Evolutionary conservation across 495 filamentous ascomycete genomes (phyloP).

Genomic region (Collariella sp.): DNA sequence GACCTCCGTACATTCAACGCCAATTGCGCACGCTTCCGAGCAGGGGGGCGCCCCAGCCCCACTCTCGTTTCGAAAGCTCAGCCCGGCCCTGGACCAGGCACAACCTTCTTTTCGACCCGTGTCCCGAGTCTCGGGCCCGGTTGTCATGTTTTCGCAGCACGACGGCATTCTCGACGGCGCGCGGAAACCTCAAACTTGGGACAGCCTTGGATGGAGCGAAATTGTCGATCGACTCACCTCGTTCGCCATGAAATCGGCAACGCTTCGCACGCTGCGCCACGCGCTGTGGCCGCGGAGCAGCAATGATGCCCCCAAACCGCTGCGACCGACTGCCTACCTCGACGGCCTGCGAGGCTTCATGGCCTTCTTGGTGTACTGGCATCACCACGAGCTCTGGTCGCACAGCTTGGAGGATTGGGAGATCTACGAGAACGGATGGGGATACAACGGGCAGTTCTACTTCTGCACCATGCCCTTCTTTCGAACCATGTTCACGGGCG

Average conservation of each 20-base stretch:
- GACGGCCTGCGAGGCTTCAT: slow-evolving; percentile 41
- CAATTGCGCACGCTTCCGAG: too few species aligned
- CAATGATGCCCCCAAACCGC: slow-evolving; percentile 8
- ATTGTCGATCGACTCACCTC: background rate
- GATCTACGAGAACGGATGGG: slow-evolving; percentile 31
- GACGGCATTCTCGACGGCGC: background rate
- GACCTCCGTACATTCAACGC: too few species aligned
- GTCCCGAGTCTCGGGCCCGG: background rate
- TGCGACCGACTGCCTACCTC: slow-evolving; percentile 37
- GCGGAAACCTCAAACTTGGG: background rate
- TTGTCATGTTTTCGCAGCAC: background rate
- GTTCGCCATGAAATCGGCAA: slow-evolving; percentile 13
- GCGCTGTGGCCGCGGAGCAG: slow-evolving; percentile 16
- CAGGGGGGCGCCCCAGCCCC: too few species aligned
- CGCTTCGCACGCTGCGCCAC: slow-evolving; percentile 17
- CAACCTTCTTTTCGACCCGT: background rate
- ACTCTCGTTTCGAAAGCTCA: too few species aligned
- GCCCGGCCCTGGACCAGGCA: too few species aligned
- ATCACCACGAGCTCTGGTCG: slow-evolving; percentile 39
- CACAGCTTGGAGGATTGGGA: slow-evolving; percentile 19
- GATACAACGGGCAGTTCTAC: slow-evolving; percentile 29
- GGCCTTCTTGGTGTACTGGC: slow-evolving; percentile 40
- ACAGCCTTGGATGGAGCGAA: background rate
- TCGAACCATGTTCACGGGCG: slow-evolving; percentile 38
- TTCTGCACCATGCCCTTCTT: slow-evolving; percentile 31